Conservation (phyloP, 768 basidiomycete genomes). For the Kwoniella mangroviensis region DNA sequence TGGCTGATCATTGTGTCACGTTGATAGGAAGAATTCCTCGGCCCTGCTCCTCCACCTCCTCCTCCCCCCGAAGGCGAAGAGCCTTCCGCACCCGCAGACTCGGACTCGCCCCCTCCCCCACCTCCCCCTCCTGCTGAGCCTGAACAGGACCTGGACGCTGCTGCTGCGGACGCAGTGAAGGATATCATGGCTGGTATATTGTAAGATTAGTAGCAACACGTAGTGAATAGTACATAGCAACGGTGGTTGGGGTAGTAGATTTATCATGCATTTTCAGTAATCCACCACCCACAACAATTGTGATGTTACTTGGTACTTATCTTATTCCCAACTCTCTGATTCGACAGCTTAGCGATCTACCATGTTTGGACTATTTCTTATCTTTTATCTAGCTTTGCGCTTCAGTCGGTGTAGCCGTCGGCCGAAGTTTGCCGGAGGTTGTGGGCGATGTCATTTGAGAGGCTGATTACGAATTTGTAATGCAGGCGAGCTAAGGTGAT, state of each 20-base stretch:
- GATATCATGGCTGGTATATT: slow-evolving; percentile 50
- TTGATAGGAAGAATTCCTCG: slow-evolving; percentile 55
- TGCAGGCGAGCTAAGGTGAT: background rate
- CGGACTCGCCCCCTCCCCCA: slow-evolving; percentile 47
- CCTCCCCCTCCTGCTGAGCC: slow-evolving; percentile 52
- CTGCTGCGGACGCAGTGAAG: slow-evolving; percentile 52
- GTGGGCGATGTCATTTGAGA: too few species aligned
- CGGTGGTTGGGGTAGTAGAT: background rate
- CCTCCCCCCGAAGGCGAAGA: slow-evolving; percentile 49
- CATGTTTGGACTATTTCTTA: too few species aligned
- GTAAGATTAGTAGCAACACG: background rate
- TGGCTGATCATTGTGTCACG: too few species aligned
- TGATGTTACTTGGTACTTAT: too few species aligned
- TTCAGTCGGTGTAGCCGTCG: too few species aligned
- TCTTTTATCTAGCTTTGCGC: too few species aligned
- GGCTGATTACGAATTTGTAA: background rate
- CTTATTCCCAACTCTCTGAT: too few species aligned
- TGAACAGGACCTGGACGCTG: slow-evolving; percentile 50
- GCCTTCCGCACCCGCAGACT: slow-evolving; percentile 25
- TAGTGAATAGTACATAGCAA: background rate
- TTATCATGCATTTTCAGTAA: background rate
- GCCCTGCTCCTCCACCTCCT: slow-evolving; percentile 51
- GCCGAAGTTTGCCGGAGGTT: background rate
- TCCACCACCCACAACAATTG: background rate
- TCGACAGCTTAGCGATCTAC: too few species aligned